Conservation (phyloP, 2,329 filamentous ascomycete genomes). For the Aspergillus sp. region DNA sequence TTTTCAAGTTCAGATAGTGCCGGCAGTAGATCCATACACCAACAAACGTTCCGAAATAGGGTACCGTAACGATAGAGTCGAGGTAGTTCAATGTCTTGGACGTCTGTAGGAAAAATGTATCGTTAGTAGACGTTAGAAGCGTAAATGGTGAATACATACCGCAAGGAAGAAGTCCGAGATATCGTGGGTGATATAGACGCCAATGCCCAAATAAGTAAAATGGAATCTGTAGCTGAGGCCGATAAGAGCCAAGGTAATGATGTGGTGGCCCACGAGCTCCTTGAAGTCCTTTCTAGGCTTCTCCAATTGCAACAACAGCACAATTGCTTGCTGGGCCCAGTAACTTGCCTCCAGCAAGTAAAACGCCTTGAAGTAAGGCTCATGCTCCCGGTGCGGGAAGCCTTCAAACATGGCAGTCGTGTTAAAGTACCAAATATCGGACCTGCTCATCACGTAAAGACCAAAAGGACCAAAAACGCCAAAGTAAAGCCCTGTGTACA, state of each 20-base stretch:
- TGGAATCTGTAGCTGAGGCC: conserved; percentile 87
- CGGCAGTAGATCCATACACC: conserved; percentile 80
- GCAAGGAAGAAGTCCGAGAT: conserved; percentile 94
- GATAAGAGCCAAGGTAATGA: conserved; percentile 79
- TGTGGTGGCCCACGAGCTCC: conserved; percentile 84
- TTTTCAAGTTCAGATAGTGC: conserved; percentile 54
- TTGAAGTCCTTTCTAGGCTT: conserved; percentile 93
- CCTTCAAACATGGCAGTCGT: conserved; percentile 80
- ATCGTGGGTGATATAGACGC: conserved; percentile 91
- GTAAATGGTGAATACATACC: conserved; percentile 39
- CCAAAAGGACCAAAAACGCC: conserved; percentile 71
- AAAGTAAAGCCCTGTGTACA: conserved; percentile 91
- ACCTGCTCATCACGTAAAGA: conserved; percentile 81
- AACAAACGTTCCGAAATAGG: conserved; percentile 80
- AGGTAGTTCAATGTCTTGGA: conserved; percentile 91
- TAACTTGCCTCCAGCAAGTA: conserved; percentile 91
- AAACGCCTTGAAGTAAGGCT: conserved; percentile 82
- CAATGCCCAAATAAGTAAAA: conserved; percentile 89
- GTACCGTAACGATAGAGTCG: conserved; percentile 66
- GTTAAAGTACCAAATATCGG: conserved; percentile 96
- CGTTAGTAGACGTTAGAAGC: neutral
- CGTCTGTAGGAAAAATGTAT: conserved; percentile 45
- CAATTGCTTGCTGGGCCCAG: conserved; percentile 91
- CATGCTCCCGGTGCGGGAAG: conserved; percentile 76
- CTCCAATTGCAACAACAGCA: conserved; percentile 77